Evolutionary conservation across 306 rosid species (phyloP), one percentile per base, ranked within the genome.

Genomic region (Trifolium repens): DNA sequence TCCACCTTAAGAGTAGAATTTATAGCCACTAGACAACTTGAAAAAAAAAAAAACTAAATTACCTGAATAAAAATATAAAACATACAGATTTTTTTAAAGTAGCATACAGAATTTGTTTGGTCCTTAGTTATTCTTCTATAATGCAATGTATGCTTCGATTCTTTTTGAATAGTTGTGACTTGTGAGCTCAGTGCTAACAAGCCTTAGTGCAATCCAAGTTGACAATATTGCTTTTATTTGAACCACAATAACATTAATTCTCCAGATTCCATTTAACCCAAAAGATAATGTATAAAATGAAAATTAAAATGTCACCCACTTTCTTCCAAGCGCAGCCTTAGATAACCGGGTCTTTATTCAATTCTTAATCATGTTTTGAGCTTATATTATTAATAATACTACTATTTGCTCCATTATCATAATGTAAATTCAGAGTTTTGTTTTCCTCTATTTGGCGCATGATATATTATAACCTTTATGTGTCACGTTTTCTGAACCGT

Each of bases 371-470:
- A 42, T 49, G 34, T 53, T 27, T 64, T 9, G 15, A 4, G 52
- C 27, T 12, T 37, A 37, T 15, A 14, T 15, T 50, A 49, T 5
- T 24, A 3, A 22, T 1, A 22, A 22, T 30, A 62, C 52, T 71
- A 11, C 9, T 32, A 58, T 55, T 32, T 62, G n/a, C 24, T 35
- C 35, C 72, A 24, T 47, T 16, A 13, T 71, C 72, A 10, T 60
- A 11, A 17, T 71, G 72, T 59, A 39, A 42, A 30, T 24, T 66
- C 13, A 24, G 14, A 14, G 26, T 58, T 7, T 55, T 73, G 75
- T 73, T 74, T 34, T 76, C 50, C 32, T 79, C 74, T 24, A 46
- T 67, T 73, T 67, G 74, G 79, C 57, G 16, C 75, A 67, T 43
- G 14, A 55, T 22, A 8, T 58, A 43, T 62, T 17, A 43, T 55